phyloP scores from a whole-genome alignment of 129 eudicot species.

The Mikania micrantha region DNA sequence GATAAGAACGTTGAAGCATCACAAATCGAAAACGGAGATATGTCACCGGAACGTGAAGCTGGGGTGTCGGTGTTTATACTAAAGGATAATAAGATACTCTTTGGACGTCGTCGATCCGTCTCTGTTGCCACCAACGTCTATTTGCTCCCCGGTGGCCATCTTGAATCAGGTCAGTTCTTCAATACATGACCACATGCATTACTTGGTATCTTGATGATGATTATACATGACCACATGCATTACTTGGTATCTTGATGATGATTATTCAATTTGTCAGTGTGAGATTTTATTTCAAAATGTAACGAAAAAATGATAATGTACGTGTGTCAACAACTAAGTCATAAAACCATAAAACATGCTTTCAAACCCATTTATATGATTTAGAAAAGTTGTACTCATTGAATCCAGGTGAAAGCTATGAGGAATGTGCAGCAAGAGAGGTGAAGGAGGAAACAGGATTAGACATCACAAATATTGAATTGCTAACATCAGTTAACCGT shows the following conservation, averaged over 20 bases:
- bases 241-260: no score
- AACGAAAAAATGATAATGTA: no score
- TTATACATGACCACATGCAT: background rate
- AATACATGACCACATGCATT: no score
- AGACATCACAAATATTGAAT: slow-evolving; percentile 47
- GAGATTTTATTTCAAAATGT: no score
- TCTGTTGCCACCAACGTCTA: slow-evolving; percentile 46
- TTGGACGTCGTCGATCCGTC: slow-evolving; percentile 67
- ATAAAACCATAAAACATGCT: no score
- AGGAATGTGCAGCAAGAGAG: slow-evolving; percentile 88
- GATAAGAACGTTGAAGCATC: background rate
- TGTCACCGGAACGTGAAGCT: slow-evolving; percentile 26
- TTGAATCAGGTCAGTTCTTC: slow-evolving; percentile 58
- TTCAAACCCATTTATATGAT: background rate
- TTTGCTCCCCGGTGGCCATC: slow-evolving; percentile 86
- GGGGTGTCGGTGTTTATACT: slow-evolving; percentile 65
- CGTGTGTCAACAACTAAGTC: no score
- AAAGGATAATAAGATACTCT: slow-evolving; percentile 43
- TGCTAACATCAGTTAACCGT: slow-evolving; percentile 44
- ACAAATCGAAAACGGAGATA: background rate
- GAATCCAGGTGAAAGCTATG: slow-evolving; percentile 63
- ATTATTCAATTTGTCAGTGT: no score
- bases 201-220: no score
- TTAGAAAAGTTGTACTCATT: background rate
- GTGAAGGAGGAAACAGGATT: slow-evolving; percentile 91